Evolutionary conservation across 805 yeast genomes (phyloP).

Genomic region (Jamesozyma lodderae): DNA sequence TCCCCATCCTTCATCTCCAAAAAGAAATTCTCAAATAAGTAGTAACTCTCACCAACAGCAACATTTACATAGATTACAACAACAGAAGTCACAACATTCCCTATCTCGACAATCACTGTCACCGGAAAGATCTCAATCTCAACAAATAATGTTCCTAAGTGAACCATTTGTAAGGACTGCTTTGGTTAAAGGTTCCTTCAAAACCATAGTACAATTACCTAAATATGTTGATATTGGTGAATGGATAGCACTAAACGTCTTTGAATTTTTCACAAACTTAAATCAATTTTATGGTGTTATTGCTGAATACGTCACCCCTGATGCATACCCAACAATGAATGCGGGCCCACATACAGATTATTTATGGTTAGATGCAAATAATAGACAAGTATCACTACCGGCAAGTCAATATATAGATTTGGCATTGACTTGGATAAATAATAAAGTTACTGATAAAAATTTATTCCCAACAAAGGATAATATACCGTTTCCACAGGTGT

Average conservation of each 20-base stretch:
- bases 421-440: constrained; percentile 82
- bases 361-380: constrained; percentile 76
- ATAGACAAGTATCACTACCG: constrained; percentile 77
- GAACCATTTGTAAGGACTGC: constrained; percentile 94
- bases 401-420: constrained; percentile 90
- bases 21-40: constrained; percentile 21
- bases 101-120: constrained; percentile 6
- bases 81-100: constrained; percentile 4
- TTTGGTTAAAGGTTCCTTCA: constrained; percentile 90
- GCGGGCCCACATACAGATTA: constrained; percentile 92
- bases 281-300: constrained; percentile 87
- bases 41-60: constrained; percentile 10
- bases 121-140: constrained; percentile 17
- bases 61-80: constrained; percentile 2
- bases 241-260: constrained; percentile 90
- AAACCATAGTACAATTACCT: constrained; percentile 90
- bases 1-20: constrained; percentile 16
- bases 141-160: constrained; percentile 53
- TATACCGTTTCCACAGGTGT: constrained; percentile 78
- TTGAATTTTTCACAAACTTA: constrained; percentile 78
- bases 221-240: constrained; percentile 90
- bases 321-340: constrained; percentile 84
- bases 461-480: constrained; percentile 89
- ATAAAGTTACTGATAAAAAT: constrained; percentile 79
- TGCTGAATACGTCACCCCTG: constrained; percentile 84